Base-by-base conservation (phyloP, 345 rosid genomes). In the Acer yangbiense region DNA sequence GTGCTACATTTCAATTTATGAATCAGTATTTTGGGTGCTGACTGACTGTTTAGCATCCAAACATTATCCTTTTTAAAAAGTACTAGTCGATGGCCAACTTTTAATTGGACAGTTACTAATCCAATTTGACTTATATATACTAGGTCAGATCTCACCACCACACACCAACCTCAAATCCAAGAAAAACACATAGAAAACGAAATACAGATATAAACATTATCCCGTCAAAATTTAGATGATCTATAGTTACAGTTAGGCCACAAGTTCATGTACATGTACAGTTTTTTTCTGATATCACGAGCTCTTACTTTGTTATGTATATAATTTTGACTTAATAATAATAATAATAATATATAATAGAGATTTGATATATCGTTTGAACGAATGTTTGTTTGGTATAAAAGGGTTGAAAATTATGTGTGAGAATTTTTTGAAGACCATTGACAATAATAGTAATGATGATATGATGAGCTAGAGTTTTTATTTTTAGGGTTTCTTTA, bases 361-460 rank as follows among this genome's bases (percentile, higher is more conserved):
- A 74, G 81, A 58, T 66, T 75, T 75, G 85, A 35, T 35, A 35
- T 35, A 79, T 27, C 66, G 2, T n/a, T 62, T 62, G 66, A 77
- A 77, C 80, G 86, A 87, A 85, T 85, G 85, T 85, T 78, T 85
- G 88, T 85, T 85, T 78, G 85, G 87, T 81, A 44, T 62, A 32
- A 32, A 14, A 77, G 71, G 78, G 82, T 79, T 81, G 83, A 82
- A 62, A 58, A 35, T 35, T 35, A 61, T 52, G 73, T 61, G 65
- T 32, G n/a, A 64, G 18, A 61, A 46, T 67, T 60, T 29, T 77
- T 71, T 69, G 78, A 73, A 68, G 76, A 65, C 76, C 76, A 44
- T 71, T 54, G 60, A 71, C 68, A 76, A 58, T 60, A 14, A 60
- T 43, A 54, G 7, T 54, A 16, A 54, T 54, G n/a, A 54, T 54